These are phyloP conservation scores for Trametes cubensis DNA, from an alignment of 768 basidiomycete genomes.

Conservation along the genomic window DNA sequence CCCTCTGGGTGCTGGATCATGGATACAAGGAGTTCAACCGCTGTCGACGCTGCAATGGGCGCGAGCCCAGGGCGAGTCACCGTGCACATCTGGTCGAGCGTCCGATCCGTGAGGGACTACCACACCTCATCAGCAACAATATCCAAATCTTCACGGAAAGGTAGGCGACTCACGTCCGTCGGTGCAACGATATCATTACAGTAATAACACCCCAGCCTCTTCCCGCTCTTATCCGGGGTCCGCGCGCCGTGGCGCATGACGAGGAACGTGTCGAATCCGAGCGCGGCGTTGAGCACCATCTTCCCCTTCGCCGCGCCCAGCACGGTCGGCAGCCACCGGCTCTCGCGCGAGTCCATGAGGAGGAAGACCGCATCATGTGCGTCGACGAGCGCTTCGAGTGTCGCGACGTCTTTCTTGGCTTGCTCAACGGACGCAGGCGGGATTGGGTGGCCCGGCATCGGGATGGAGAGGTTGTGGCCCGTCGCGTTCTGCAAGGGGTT, in stretches of 20 bases:
- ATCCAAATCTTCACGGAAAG: background rate
- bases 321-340: constrained; percentile 93
- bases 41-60: constrained; percentile 87
- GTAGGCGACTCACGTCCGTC: constrained; percentile 53
- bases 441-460: constrained; percentile 98
- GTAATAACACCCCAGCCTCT: constrained; percentile 88
- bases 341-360: constrained; percentile 98
- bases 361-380: constrained; percentile 90
- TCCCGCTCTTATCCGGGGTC: constrained; percentile 36
- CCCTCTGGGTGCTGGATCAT: constrained; percentile 88
- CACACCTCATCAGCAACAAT: background rate
- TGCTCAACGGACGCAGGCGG: constrained; percentile 58
- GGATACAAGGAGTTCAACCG: constrained; percentile 90
- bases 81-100: constrained; percentile 99
- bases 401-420: constrained; percentile 65
- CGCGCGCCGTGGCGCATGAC: constrained; percentile 95
- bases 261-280: constrained; percentile 94
- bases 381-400: constrained; percentile 77
- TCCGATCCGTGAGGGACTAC: constrained; percentile 79
- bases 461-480: constrained; percentile 79
- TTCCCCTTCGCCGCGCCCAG: constrained; percentile 84
- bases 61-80: constrained; percentile 95
- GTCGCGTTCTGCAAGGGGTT: constrained; percentile 65
- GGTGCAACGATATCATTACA: constrained; percentile 99
- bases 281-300: constrained; percentile 92